A percentile compares a stretch with the other conserved stretches of the same genome.
phyloP scores from a whole-genome alignment of 345 rosid genomes.

The Chamaenerion angustifolium region DNA sequence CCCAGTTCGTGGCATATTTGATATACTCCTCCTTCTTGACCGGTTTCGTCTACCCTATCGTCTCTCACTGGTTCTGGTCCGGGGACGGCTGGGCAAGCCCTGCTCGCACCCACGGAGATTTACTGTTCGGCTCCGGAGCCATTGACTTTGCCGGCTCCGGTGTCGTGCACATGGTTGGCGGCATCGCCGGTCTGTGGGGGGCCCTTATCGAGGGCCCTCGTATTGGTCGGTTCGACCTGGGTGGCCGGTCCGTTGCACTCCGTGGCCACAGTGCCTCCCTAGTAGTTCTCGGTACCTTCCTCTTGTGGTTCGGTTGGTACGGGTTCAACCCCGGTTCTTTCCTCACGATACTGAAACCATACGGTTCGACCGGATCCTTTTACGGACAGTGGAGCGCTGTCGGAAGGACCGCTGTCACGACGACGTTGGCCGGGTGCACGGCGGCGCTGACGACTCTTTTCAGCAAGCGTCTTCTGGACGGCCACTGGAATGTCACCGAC shows the following conservation, averaged over 20 bases:
- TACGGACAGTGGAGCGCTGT: slow-evolving; percentile 79
- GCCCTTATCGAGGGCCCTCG: slow-evolving; percentile 61
- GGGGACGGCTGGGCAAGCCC: slow-evolving; percentile 62
- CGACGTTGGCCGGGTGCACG: slow-evolving; percentile 64
- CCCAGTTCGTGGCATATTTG: slow-evolving; percentile 66
- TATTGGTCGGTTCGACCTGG: slow-evolving; percentile 43
- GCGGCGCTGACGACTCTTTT: slow-evolving; percentile 72
- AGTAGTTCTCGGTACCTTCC: slow-evolving; percentile 60
- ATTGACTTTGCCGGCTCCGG: slow-evolving; percentile 84
- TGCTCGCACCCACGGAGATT: slow-evolving; percentile 6
- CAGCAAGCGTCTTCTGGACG: slow-evolving; percentile 45
- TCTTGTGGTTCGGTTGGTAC: slow-evolving; percentile 83
- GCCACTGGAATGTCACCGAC: slow-evolving; percentile 66
- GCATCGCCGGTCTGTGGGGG: slow-evolving; percentile 71
- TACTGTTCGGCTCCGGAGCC: slow-evolving; percentile 37
- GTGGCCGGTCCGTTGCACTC: slow-evolving; percentile 28
- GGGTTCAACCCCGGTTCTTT: slow-evolving; percentile 73
- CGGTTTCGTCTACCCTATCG: slow-evolving; percentile 56
- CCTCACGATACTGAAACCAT: slow-evolving; percentile 23
- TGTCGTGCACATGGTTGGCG: slow-evolving; percentile 77
- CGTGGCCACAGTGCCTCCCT: slow-evolving; percentile 64
- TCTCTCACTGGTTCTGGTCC: slow-evolving; percentile 80
- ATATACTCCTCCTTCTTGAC: slow-evolving; percentile 57
- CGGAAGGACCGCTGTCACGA: slow-evolving; percentile 71
- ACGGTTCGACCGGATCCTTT: slow-evolving; percentile 15